Base-by-base conservation (phyloP, 2,329 filamentous ascomycete species). In the Drechmeria coniospora region DNA sequence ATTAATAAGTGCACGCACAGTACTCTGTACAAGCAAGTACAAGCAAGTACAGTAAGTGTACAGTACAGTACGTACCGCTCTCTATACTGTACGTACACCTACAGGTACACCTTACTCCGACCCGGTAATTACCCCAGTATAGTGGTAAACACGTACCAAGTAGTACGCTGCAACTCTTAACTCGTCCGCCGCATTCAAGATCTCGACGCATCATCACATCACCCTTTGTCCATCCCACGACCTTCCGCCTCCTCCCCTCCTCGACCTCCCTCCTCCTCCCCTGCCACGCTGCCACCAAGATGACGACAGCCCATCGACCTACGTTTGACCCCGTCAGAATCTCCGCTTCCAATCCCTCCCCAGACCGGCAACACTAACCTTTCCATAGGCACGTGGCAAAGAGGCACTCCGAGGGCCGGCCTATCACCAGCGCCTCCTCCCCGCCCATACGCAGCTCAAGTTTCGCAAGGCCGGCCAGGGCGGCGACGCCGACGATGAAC, bases 381-480 rank as follows among this genome's bases (percentile, higher is more conserved):
- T 36, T 35, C 12, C 25, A 31, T 37, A 84, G 79, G 86, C 87
- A 23, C 74, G 78, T 50, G 90, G 90, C 51, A 94, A 94, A 65
- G 90, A 98, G 57, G 83, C 86, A 45, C 78, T 84, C 34, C 79
- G 84, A 45, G 90, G 90, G 26, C 81, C 83, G 27, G 87, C 84
- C 43, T 95, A 94, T 61, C 90, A 98, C 51, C 87, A 95, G 56
- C 79, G 90, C 43, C 78, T 95, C 11, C 75, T 94, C 10, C 87
- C 90, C 19, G 90, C 90, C 18, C 79, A 98, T 54, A 95, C 82
- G 9, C 76, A 82, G 38, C 75, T 98, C 48, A 98, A 98, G 59
- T 79, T 77, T 49, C 73, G 83, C 62, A 75, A 68, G 25, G 61
- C 79, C n/a, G 86, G 84, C 24, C 90, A 98, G 59, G 90, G 90